Evolutionary conservation across 768 basidiomycete genomes (phyloP).

Genomic region (Lactarius hengduanensis): DNA sequence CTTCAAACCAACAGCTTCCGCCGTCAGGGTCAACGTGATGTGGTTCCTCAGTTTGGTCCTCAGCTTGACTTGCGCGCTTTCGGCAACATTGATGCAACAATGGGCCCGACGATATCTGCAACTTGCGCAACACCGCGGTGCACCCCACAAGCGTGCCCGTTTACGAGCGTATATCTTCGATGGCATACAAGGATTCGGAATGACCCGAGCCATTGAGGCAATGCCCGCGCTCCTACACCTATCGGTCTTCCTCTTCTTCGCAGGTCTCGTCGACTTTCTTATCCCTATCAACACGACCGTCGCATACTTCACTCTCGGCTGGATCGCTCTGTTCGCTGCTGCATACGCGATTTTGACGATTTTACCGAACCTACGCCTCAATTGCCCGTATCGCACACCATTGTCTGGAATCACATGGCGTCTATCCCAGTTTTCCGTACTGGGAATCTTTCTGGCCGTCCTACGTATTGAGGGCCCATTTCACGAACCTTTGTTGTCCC

Average conservation of each 20-base stretch:
- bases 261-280: conserved; percentile 24
- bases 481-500: not conserved
- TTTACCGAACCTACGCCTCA: not conserved
- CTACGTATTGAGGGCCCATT: not conserved
- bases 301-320: conserved; percentile 15
- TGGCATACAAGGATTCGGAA: not conserved
- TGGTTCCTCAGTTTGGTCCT: conserved; percentile 19
- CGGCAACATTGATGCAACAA: not conserved
- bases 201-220: not conserved
- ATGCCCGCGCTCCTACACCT: conserved; percentile 5
- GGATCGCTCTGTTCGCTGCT: not conserved
- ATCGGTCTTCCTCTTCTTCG: conserved; percentile 16
- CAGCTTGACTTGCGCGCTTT: conserved; percentile 10
- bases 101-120: not conserved
- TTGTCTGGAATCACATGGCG: not conserved
- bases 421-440: not conserved
- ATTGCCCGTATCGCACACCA: not conserved
- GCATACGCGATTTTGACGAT: not conserved
- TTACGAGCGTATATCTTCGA: not conserved
- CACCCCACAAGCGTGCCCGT: not conserved
- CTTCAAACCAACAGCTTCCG: conserved; percentile 3
- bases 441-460: not conserved
- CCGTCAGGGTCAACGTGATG: conserved; percentile 14
- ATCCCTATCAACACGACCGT: conserved; percentile 11
- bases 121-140: not conserved